Base-by-base conservation (phyloP, 495 filamentous ascomycete species). In the Tuber aestivum region DNA sequence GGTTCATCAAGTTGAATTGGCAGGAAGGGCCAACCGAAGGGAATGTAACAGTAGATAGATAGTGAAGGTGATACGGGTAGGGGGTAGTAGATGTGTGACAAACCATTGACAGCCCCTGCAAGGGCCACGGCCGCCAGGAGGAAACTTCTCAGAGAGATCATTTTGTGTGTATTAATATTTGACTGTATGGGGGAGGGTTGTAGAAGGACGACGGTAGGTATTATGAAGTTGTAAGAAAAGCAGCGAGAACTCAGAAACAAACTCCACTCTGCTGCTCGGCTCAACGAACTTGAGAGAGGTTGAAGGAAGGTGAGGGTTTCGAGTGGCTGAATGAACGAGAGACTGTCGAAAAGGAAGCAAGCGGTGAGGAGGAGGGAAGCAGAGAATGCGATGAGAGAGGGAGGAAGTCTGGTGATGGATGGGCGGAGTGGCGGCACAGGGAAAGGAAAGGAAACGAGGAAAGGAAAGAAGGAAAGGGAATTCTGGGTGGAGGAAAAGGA, bases 101-200 rank as follows among this genome's bases (percentile, higher is more conserved):
- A 85, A 93, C 93, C 94, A 78, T 90, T 84, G 72, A 86, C 91
- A 72, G 87, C 83, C 81, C 90, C 86, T 82, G 87, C 86, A 78
- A 90, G 86, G 78, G 91, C 93, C 85, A 94, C 85, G 68, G 89
- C 88, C 83, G 93, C 91, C 81, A 96, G 87, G 77, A 94, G 83
- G 85, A 93, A 87, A 83, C 90, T 89, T 85, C 88, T 86, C 86
- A 90, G 71, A 70, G 74, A 87, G 83, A 90, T 88, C 95, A 98
- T 97, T 83, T 83, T 87, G 88, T 79, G 72, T 77, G 83, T 83
- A 83, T 79, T 84, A 76, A 82, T 76, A 79, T 77, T 80, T 71
- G 72, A 70, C 48, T 82, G 37, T 76, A 77, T 72, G n/a, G 50
- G 68, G 56, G 37, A 71, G 70, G 50, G 35, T 50, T 76, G 70